Evolutionary conservation across 2,329 filamentous ascomycete species (phyloP), one percentile per base, ranked within the genome.

Genomic region (Cladosporium sp.): DNA sequence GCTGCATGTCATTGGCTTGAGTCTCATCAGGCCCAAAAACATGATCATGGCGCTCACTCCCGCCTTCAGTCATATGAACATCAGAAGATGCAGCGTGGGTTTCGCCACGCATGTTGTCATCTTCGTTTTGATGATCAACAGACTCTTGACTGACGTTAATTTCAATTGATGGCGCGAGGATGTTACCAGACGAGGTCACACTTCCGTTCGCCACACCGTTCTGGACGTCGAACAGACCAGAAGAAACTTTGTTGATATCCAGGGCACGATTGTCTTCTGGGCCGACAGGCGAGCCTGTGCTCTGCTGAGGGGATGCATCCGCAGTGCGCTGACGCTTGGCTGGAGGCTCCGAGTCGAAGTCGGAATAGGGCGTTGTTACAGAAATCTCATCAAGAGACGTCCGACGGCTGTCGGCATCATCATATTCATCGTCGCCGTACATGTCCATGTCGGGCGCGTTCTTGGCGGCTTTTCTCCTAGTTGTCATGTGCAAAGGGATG

Each of bases 401-500:
- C 49, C 59, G n/a, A 51, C 59, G 59, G 54, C 59, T 63, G 14
- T 63, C 59, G 11, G 48, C 49, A 16, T 63, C 48, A 54, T 63
- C 59, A 18, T 63, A 63, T 23, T 63, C 59, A 56, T 63, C 59
- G 21, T 63, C 59, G 25, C 48, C 28, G 51, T 63, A 54, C 32
- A 54, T 63, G 5, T 56, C 59, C 59, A 46, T 54, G 30, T 54
- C 59, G 32, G 59, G 48, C 21, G 23, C 34, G 23, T n/a, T 30
- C 28, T 64, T 64, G 25, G 53, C 62, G 56, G 49, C 53, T 67
- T 67, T 58, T 68, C 72, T 69, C 46, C 81, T 77, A 59, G 80
- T 83, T 65, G 78, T 82, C 81, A 83, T 83, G 73, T 82, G 80
- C 71, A 82, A 75, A 62, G 80, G 79, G 74, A 79, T 76, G 66